Conservation (phyloP, 2,329 filamentous ascomycete species). For the Annulohypoxylon truncatum region DNA sequence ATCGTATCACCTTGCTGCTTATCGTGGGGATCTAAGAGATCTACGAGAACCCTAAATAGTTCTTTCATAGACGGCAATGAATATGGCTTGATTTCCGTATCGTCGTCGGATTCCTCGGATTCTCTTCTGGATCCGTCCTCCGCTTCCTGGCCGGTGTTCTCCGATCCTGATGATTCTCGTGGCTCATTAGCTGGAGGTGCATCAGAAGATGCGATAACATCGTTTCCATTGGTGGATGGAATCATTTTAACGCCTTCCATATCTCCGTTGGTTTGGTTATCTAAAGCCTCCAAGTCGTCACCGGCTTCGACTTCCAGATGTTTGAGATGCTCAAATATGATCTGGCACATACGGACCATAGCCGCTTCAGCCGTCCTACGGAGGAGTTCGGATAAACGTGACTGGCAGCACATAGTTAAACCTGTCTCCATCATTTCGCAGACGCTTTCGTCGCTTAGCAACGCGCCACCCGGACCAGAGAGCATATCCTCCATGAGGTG, state of each 20-base stretch:
- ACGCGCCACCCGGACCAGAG: slow-evolving; percentile 88
- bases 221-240: slow-evolving; percentile 75
- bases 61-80: slow-evolving; percentile 94
- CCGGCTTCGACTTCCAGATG: slow-evolving; percentile 82
- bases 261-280: slow-evolving; percentile 74
- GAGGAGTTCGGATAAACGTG: slow-evolving; percentile 88
- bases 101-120: slow-evolving; percentile 43
- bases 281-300: slow-evolving; percentile 72
- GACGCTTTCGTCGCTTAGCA: slow-evolving; percentile 97
- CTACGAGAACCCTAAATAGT: slow-evolving; percentile 91
- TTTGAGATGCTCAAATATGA: slow-evolving; percentile 94
- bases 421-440: slow-evolving; percentile 99
- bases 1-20: slow-evolving; percentile 92
- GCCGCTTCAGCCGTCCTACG: slow-evolving; percentile 93
- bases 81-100: slow-evolving; percentile 81
- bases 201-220: slow-evolving; percentile 65
- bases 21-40: slow-evolving; percentile 93
- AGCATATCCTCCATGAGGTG: slow-evolving; percentile 99
- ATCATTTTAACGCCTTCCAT: slow-evolving; percentile 87
- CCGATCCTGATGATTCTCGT: slow-evolving; percentile 57
- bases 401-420: slow-evolving; percentile 95
- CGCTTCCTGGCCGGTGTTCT: slow-evolving; percentile 49
- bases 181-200: slow-evolving; percentile 54
- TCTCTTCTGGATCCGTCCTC: slow-evolving; percentile 45
- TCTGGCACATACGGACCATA: slow-evolving; percentile 99